These are phyloP conservation scores for Suillus clintonianus DNA, from an alignment of 768 basidiomycete species.

Conservation along the genomic window DNA sequence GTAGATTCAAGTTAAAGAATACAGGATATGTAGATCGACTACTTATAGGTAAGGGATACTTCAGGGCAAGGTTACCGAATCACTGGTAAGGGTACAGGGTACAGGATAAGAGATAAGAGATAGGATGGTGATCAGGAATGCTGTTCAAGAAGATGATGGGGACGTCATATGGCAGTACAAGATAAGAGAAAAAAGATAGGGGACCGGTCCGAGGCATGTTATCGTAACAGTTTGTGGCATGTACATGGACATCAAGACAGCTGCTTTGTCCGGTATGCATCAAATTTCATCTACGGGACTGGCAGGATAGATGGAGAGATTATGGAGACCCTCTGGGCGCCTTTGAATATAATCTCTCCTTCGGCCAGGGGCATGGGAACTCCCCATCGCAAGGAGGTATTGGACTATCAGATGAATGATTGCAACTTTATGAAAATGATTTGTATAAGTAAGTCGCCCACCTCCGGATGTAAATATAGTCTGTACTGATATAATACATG, in stretches of 20 bases:
- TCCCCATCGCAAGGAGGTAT: conserved; percentile 10
- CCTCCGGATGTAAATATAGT: background rate
- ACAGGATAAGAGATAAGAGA: no score
- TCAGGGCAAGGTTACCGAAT: no score
- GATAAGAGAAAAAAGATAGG: no score
- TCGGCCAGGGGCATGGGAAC: background rate
- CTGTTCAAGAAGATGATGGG: no score
- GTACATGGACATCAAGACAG: conserved; percentile 6
- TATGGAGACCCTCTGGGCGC: conserved; percentile 4
- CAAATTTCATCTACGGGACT: background rate
- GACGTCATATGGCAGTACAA: no score
- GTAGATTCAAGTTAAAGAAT: no score
- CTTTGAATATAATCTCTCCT: conserved; percentile 3
- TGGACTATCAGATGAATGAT: conserved; percentile 25
- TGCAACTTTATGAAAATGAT: conserved; percentile 27
- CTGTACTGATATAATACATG: background rate
- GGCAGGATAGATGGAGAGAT: conserved; percentile 10
- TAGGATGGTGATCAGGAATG: no score
- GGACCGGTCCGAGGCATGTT: no score
- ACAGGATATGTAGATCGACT: no score
- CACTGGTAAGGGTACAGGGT: no score
- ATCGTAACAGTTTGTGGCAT: no score
- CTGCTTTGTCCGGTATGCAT: conserved; percentile 4
- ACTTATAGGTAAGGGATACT: no score
- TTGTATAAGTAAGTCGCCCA: conserved; percentile 5